Percentiles rank a stretch among this genome's conserved stretches.
Conservation (phyloP, 2,329 filamentous ascomycete genomes). For the Pseudonectria buxi region DNA sequence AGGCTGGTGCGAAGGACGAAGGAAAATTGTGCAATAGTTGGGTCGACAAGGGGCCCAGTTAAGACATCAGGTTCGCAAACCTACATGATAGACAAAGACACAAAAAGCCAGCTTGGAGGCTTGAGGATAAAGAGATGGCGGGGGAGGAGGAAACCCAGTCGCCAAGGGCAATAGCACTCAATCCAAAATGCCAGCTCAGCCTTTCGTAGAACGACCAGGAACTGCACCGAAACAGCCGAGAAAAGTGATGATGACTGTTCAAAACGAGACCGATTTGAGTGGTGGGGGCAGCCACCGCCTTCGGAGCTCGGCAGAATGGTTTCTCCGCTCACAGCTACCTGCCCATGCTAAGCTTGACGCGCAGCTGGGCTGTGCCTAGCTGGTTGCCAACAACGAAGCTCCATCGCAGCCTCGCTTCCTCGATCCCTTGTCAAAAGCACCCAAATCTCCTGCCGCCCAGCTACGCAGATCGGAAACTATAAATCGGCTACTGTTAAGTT, state of each 20-base stretch:
- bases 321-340: slow-evolving; percentile 18
- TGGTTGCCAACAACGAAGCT: slow-evolving; percentile 29
- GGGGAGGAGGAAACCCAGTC: slow-evolving; percentile 12
- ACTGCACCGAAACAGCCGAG: slow-evolving; percentile 22
- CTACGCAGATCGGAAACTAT: slow-evolving; percentile 5
- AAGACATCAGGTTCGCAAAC: slow-evolving; percentile 5
- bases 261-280: slow-evolving; percentile 3
- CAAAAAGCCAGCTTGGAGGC: slow-evolving; percentile 7
- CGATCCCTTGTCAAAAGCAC: slow-evolving; percentile 12
- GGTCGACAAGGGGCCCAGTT: slow-evolving; percentile 11
- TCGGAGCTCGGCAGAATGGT: slow-evolving; percentile 22
- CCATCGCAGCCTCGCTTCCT: slow-evolving; percentile 22
- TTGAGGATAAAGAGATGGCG: slow-evolving; percentile 10
- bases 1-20: slow-evolving; percentile 11
- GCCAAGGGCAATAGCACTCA: slow-evolving; percentile 16
- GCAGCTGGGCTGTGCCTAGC: slow-evolving; percentile 33
- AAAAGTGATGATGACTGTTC: slow-evolving; percentile 13
- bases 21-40: slow-evolving; percentile 9
- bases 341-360: slow-evolving; percentile 27
- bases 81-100: slow-evolving; percentile 23
- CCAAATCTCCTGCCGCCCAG: slow-evolving; percentile 12
- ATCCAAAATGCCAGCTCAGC: slow-evolving; percentile 28
- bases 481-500: slow-evolving; percentile 1
- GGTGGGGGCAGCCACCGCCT: background rate
- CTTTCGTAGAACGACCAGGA: slow-evolving; percentile 16